Evolutionary conservation across 2,329 filamentous ascomycete species (phyloP).

Genomic region (Exophiala sp.): DNA sequence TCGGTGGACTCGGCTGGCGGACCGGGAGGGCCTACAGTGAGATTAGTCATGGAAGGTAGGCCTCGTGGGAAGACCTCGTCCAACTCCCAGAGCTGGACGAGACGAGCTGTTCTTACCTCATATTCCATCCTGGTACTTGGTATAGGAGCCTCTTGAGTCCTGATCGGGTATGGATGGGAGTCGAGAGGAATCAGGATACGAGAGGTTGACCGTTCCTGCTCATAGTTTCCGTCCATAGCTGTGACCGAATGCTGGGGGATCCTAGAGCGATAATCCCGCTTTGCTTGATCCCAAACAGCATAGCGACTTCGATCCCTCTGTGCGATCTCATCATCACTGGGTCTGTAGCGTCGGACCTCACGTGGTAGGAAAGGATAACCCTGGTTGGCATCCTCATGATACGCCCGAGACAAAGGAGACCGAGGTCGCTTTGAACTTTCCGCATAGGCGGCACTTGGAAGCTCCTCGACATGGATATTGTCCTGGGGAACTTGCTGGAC

Average conservation of each 20-base stretch:
- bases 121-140: conserved; percentile 12
- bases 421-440: conserved; percentile 11
- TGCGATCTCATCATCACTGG: conserved; percentile 34
- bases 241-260: conserved; percentile 8
- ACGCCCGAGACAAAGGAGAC: conserved; percentile 19
- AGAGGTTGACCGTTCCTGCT: conserved; percentile 10
- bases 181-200: conserved; percentile 22
- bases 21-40: conserved; percentile 12
- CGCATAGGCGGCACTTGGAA: conserved; percentile 36
- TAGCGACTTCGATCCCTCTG: conserved; percentile 44
- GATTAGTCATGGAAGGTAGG: neutral
- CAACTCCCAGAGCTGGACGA: neutral
- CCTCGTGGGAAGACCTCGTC: neutral
- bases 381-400: conserved; percentile 36
- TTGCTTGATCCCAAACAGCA: conserved; percentile 43
- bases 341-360: conserved; percentile 18
- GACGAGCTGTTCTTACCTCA: conserved; percentile 16
- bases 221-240: conserved; percentile 21
- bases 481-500: conserved; percentile 29
- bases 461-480: conserved; percentile 40
- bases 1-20: conserved; percentile 18
- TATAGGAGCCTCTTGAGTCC: conserved; percentile 7
- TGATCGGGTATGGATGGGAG: conserved; percentile 3
- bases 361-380: conserved; percentile 36
- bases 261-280: conserved; percentile 30